phyloP scores from a whole-genome alignment of 768 basidiomycete genomes.

The Mycena indigotica region DNA sequence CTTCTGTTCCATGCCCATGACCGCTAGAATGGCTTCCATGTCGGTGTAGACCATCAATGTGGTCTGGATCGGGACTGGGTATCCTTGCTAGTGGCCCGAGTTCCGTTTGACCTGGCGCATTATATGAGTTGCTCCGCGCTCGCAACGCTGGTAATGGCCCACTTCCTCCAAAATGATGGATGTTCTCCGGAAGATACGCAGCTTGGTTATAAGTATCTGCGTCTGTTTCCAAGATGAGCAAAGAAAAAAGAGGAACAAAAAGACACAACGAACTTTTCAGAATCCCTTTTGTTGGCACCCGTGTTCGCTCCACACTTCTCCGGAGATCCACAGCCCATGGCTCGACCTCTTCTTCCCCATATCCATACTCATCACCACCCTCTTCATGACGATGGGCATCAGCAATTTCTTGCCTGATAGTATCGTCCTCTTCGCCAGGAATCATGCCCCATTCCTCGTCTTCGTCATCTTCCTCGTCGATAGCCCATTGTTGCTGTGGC shows the following conservation, averaged over 20 bases:
- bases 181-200: slow-evolving; percentile 48
- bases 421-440: slow-evolving; percentile 60
- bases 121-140: slow-evolving; percentile 83
- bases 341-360: no score
- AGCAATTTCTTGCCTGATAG: slow-evolving; percentile 66
- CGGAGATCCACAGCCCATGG: slow-evolving; percentile 80
- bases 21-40: slow-evolving; percentile 60
- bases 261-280: slow-evolving; percentile 60
- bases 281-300: slow-evolving; percentile 78
- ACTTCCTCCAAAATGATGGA: slow-evolving; percentile 30
- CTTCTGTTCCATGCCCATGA: slow-evolving; percentile 27
- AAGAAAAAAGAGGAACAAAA: slow-evolving; percentile 1
- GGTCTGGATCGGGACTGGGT: slow-evolving; percentile 81
- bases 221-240: slow-evolving; percentile 48
- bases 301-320: slow-evolving; percentile 67
- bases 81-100: slow-evolving; percentile 80
- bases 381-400: slow-evolving; percentile 55
- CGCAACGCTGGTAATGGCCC: slow-evolving; percentile 32
- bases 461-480: slow-evolving; percentile 53
- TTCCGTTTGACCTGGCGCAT: slow-evolving; percentile 44
- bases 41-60: slow-evolving; percentile 83
- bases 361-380: slow-evolving; percentile 53
- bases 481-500: slow-evolving; percentile 36
- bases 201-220: slow-evolving; percentile 72
- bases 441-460: slow-evolving; percentile 78